A percentile compares a stretch with the other conserved stretches of the same genome.
phyloP scores from a whole-genome alignment of 306 rosid genomes.

The Pterocarpus santalinus region DNA sequence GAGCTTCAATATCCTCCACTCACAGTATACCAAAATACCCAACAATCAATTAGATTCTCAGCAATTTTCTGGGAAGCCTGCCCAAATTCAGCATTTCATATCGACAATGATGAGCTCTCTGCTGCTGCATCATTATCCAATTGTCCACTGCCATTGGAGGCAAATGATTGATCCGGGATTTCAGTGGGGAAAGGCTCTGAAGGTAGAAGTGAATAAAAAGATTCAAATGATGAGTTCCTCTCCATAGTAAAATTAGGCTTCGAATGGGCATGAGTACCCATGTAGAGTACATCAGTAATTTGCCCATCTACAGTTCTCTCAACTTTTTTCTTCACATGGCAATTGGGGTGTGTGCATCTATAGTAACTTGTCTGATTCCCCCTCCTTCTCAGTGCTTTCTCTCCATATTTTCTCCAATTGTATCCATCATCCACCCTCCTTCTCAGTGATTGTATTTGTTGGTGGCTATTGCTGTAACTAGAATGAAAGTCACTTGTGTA shows the following conservation, averaged over 20 bases:
- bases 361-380: constrained; percentile 79
- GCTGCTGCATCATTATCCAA: constrained; percentile 61
- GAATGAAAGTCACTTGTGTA: constrained; percentile 35
- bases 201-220: constrained; percentile 55
- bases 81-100: constrained; percentile 52
- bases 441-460: constrained; percentile 41
- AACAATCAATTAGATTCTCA: not conserved
- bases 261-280: constrained; percentile 78
- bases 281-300: constrained; percentile 66
- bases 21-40: too few species aligned
- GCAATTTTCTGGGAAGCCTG: not conserved
- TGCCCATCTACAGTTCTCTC: constrained; percentile 74
- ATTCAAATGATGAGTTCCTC: constrained; percentile 60
- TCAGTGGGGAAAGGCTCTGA: constrained; percentile 44
- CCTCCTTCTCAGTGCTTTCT: constrained; percentile 69
- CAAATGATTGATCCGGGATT: constrained; percentile 58
- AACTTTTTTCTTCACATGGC: constrained; percentile 73
- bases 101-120: constrained; percentile 62
- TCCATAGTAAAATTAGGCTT: constrained; percentile 55
- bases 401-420: constrained; percentile 84
- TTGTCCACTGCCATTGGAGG: constrained; percentile 51
- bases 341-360: constrained; percentile 73
- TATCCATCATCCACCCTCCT: constrained; percentile 74
- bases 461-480: constrained; percentile 34
- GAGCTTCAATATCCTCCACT: not conserved